Percentiles rank a stretch among this genome's conserved stretches.
Evolutionary conservation across 2,329 filamentous ascomycete species (phyloP).

Genomic region (Hansfordia pulvinata): DNA sequence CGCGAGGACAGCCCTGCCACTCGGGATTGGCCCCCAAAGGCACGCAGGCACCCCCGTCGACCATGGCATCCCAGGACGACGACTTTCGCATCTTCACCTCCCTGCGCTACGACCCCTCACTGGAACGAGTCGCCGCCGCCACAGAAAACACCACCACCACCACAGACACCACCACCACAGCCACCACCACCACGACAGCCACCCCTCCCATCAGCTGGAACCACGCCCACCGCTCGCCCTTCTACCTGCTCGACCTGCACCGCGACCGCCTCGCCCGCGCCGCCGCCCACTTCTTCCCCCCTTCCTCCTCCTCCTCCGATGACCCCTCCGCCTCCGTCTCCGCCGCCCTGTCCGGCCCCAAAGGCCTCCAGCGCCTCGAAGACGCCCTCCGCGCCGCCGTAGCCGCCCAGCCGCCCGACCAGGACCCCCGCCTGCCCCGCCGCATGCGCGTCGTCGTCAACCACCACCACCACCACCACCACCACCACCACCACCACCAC

Average conservation of each 20-base stretch:
- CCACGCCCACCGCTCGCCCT: conserved; percentile 38
- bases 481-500: no score
- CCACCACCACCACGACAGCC: conserved; percentile 7
- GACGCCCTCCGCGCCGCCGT: not conserved
- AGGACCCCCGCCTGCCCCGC: no score
- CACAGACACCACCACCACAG: conserved; percentile 16
- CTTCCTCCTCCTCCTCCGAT: no score
- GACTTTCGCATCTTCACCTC: conserved; percentile 56
- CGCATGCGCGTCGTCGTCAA: no score
- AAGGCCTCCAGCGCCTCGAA: not conserved
- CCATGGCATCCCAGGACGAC: conserved; percentile 17
- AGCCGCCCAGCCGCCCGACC: not conserved
- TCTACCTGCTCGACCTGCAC: conserved; percentile 73
- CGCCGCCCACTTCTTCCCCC: conserved; percentile 41
- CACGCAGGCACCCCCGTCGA: not conserved
- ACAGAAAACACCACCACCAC: conserved; percentile 19
- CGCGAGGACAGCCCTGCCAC: conserved; percentile 6
- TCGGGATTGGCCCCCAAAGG: conserved; percentile 1
- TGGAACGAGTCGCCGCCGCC: conserved; percentile 28
- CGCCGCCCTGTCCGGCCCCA: not conserved
- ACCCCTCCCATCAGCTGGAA: conserved; percentile 32
- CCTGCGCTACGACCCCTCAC: conserved; percentile 53
- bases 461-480: no score
- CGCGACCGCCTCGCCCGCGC: conserved; percentile 62
- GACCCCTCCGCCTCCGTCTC: no score